phyloP scores from a whole-genome alignment of 495 filamentous ascomycete species.

The Parathielavia hyrcaniae region DNA sequence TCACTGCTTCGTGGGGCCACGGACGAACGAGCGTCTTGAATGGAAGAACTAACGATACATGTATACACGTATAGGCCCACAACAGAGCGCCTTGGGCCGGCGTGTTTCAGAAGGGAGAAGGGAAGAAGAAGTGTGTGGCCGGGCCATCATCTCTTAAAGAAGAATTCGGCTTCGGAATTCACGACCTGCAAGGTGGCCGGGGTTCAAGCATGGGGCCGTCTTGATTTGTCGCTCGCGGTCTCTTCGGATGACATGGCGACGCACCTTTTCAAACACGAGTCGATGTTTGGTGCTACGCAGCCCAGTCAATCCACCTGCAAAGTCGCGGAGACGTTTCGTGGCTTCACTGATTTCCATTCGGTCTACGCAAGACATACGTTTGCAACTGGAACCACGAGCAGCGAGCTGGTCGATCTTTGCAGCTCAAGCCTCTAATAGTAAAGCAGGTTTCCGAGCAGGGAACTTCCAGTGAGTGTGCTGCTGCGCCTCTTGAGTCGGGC shows the following conservation, averaged over 20 bases:
- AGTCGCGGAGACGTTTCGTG: not conserved
- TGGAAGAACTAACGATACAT: conserved; percentile 12
- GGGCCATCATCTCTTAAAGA: conserved; percentile 23
- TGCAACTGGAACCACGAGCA: conserved; percentile 1
- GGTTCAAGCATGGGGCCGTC: conserved; percentile 2
- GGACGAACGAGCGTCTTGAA: conserved; percentile 13
- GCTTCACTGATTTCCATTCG: not conserved
- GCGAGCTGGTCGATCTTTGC: conserved; percentile 1
- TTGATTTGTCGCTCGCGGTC: conserved; percentile 21
- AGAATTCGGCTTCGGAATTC: conserved; percentile 29
- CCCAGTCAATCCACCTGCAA: conserved; percentile 7
- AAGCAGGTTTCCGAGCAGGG: not conserved
- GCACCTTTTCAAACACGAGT: conserved; percentile 6
- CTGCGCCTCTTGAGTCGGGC: conserved; percentile 11
- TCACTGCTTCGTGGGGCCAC: conserved; percentile 9
- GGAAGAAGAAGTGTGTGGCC: conserved; percentile 15
- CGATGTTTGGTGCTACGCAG: conserved; percentile 1
- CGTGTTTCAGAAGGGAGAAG: conserved; percentile 20
- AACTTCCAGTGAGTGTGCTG: not conserved
- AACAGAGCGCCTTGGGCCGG: conserved; percentile 2
- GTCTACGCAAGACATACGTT: not conserved
- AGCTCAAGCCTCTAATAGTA: not conserved
- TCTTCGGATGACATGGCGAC: not conserved
- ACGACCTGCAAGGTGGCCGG: conserved; percentile 6
- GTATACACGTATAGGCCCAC: not conserved